Percentiles rank a stretch among this genome's conserved stretches.
These are phyloP conservation scores for Leucocoprinus leucothites DNA, from an alignment of 768 basidiomycete species.

Conservation along the genomic window DNA sequence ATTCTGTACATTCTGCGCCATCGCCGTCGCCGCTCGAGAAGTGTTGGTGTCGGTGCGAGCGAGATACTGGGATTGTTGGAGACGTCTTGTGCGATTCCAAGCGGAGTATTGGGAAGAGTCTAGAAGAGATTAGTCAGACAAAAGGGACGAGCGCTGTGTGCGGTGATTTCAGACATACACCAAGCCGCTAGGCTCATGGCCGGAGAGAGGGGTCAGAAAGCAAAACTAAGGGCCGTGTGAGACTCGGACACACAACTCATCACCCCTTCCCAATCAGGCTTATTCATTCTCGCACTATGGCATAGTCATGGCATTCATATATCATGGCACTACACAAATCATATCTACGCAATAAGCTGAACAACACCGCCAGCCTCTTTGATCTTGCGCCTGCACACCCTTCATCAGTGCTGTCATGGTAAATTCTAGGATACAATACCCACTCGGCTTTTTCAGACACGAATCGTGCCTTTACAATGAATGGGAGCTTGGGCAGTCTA, in stretches of 20 bases:
- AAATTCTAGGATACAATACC: conserved; percentile 20
- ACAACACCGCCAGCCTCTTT: conserved; percentile 95
- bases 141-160: not conserved
- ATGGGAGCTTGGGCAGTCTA: conserved; percentile 85
- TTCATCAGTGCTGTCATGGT: conserved; percentile 1
- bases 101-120: conserved; percentile 50
- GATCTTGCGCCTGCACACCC: conserved; percentile 57
- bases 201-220: conserved; percentile 6
- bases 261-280: conserved; percentile 8
- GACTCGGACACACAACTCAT: conserved; percentile 9
- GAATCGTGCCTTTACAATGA: conserved; percentile 98
- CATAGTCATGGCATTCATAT: conserved; percentile 24
- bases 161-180: conserved; percentile 28
- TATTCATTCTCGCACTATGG: conserved; percentile 6
- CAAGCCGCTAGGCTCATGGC: conserved; percentile 33
- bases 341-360: conserved; percentile 77
- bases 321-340: conserved; percentile 21
- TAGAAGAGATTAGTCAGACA: too few species aligned
- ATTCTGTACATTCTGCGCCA: conserved; percentile 40
- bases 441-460: conserved; percentile 86
- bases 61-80: conserved; percentile 49
- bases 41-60: conserved; percentile 48
- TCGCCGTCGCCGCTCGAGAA: conserved; percentile 44
- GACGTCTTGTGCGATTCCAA: conserved; percentile 57
- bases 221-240: conserved; percentile 14